Percentiles rank a stretch among this genome's conserved stretches.
Evolutionary conservation across 192 early-diverging fungal species (phyloP).

Genomic region (Backusella liffmaniae): DNA sequence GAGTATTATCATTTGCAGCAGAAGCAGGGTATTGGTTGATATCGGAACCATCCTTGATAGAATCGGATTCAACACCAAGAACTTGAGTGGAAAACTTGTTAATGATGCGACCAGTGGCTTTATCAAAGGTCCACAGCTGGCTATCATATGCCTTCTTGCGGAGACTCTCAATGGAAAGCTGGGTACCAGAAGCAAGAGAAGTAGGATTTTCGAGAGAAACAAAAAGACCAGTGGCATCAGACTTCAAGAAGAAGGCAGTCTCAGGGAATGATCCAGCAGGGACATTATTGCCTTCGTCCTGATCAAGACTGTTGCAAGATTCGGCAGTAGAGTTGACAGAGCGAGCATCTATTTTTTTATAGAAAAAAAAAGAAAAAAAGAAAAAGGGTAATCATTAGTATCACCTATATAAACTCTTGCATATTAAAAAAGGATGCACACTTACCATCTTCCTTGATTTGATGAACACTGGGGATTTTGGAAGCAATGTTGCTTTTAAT

Average conservation of each 20-base stretch:
- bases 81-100: slow-evolving; percentile 26
- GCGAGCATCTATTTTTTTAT: slow-evolving; percentile 6
- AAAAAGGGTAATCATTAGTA: background rate
- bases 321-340: slow-evolving; percentile 13
- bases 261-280: slow-evolving; percentile 24
- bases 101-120: slow-evolving; percentile 6
- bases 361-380: background rate
- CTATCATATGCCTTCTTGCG: slow-evolving; percentile 26
- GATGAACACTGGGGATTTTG: background rate
- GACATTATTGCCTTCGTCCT: slow-evolving; percentile 2
- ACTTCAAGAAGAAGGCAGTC: slow-evolving; percentile 25
- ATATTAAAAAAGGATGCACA: background rate
- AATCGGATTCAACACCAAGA: slow-evolving; percentile 10
- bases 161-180: slow-evolving; percentile 17
- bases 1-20: background rate
- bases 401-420: too few species aligned
- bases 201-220: slow-evolving; percentile 15
- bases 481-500: background rate
- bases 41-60: slow-evolving; percentile 23
- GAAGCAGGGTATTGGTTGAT: slow-evolving; percentile 8
- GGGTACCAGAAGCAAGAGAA: background rate
- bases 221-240: slow-evolving; percentile 18
- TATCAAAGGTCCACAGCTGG: slow-evolving; percentile 28
- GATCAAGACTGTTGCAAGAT: slow-evolving; percentile 7
- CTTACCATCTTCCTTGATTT: slow-evolving; percentile 24